Conservation (phyloP, 495 filamentous ascomycete species). For the Pseudevernia furfuracea region DNA sequence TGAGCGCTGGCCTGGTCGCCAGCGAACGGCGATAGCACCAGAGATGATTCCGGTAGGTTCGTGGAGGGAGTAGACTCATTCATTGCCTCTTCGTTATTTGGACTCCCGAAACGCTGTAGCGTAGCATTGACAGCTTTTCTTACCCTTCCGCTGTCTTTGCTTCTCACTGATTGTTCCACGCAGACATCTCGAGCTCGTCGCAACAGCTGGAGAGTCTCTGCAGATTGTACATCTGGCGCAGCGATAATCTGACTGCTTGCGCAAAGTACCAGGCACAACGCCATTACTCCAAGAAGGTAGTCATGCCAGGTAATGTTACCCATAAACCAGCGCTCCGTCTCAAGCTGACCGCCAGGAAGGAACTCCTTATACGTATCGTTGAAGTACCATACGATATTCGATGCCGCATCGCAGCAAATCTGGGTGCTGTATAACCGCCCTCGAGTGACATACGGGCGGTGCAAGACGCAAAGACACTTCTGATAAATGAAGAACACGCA, state of each 20-base stretch:
- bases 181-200: neutral
- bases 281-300: constrained; percentile 22
- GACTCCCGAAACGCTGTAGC: neutral
- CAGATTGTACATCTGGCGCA: neutral
- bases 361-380: constrained; percentile 31
- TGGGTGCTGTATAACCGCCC: constrained; percentile 25
- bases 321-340: constrained; percentile 26
- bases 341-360: constrained; percentile 27
- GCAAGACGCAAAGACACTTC: constrained; percentile 36
- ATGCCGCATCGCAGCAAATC: constrained; percentile 24
- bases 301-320: constrained; percentile 28
- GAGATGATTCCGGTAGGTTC: neutral
- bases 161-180: neutral
- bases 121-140: neutral
- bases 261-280: neutral
- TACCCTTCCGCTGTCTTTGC: neutral
- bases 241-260: neutral
- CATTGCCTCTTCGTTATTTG: neutral
- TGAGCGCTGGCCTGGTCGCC: neutral
- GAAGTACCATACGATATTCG: constrained; percentile 25
- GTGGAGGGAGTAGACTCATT: neutral
- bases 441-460: constrained; percentile 34
- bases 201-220: neutral
- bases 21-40: neutral
- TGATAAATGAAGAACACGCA: constrained; percentile 32